These are phyloP conservation scores for Globisporangium megalacanthum DNA, from an alignment of 352 stramenopile species.

Conservation along the genomic window DNA sequence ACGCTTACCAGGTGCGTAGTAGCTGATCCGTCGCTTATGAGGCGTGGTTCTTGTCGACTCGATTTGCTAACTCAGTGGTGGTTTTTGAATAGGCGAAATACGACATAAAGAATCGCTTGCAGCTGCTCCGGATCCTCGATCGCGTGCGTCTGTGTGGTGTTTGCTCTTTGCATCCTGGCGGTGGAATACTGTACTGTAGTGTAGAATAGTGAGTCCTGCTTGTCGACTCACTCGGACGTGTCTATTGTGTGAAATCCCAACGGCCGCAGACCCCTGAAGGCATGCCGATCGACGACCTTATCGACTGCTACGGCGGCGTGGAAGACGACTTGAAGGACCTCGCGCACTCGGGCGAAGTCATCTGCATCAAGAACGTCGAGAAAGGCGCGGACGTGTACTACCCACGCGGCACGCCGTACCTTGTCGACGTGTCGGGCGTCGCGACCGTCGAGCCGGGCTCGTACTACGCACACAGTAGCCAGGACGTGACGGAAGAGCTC, in stretches of 20 bases:
- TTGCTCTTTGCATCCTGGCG: too few species aligned
- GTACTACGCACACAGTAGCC: constrained; percentile 55
- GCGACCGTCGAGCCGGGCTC: constrained; percentile 69
- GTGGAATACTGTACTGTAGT: too few species aligned
- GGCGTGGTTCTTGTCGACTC: not conserved
- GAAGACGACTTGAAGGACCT: constrained; percentile 76
- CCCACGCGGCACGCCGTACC: constrained; percentile 49
- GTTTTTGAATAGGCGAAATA: constrained; percentile 64
- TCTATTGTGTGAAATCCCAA: not conserved
- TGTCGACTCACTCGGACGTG: too few species aligned
- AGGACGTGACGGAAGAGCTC: constrained; percentile 66
- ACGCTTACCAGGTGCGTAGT: constrained; percentile 64
- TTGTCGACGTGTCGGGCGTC: constrained; percentile 70
- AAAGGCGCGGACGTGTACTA: constrained; percentile 79
- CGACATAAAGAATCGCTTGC: constrained; percentile 79
- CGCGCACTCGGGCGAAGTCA: constrained; percentile 68
- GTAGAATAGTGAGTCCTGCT: too few species aligned
- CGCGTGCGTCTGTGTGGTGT: constrained; percentile 25
- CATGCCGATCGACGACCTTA: constrained; percentile 78
- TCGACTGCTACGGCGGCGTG: constrained; percentile 76
- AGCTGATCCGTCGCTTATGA: too few species aligned
- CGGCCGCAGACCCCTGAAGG: constrained; percentile 60
- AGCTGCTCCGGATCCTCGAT: constrained; percentile 76
- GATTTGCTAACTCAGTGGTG: not conserved
- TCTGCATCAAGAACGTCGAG: constrained; percentile 81